phyloP scores from a whole-genome alignment of 805 yeast genomes.

The Barnettozyma californica region DNA sequence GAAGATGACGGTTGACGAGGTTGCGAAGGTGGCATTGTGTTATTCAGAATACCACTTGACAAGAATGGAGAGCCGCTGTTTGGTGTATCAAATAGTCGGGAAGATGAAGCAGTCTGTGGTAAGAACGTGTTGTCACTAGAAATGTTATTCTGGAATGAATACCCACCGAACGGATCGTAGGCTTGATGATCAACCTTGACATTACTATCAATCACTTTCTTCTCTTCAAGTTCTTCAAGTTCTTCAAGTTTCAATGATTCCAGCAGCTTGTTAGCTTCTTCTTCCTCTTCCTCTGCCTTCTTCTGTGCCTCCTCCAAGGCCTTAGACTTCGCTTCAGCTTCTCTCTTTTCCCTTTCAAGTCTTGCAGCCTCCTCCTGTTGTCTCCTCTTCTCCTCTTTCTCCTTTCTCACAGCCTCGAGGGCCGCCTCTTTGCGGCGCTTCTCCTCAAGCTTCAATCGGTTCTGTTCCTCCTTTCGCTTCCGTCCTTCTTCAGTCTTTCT shows the following conservation, averaged over 20 bases:
- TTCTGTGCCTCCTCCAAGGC: constrained; percentile 34
- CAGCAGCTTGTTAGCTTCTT: constrained; percentile 26
- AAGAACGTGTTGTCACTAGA: neutral
- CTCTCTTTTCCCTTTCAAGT: constrained; percentile 27
- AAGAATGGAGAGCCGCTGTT: constrained; percentile 1
- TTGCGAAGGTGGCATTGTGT: neutral
- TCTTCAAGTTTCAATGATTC: constrained; percentile 3
- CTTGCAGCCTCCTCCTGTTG: constrained; percentile 35
- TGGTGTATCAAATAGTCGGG: constrained; percentile 5
- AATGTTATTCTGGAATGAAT: constrained; percentile 4
- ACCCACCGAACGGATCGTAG: constrained; percentile 1
- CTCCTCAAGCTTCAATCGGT: constrained; percentile 37
- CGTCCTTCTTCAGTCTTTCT: constrained; percentile 40
- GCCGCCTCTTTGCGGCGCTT: constrained; percentile 34
- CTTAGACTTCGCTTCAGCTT: constrained; percentile 26
- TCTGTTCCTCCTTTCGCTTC: constrained; percentile 32
- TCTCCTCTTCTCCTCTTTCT: constrained; percentile 23
- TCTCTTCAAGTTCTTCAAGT: constrained; percentile 8
- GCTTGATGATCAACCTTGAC: constrained; percentile 6
- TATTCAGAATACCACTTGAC: neutral
- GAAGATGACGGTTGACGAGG: neutral
- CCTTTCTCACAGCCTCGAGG: constrained; percentile 30
- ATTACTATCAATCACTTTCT: neutral
- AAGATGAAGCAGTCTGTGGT: neutral
- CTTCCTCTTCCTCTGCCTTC: constrained; percentile 29